These are phyloP conservation scores for Penicillium canescens DNA, from an alignment of 495 filamentous ascomycete species.

Conservation along the genomic window DNA sequence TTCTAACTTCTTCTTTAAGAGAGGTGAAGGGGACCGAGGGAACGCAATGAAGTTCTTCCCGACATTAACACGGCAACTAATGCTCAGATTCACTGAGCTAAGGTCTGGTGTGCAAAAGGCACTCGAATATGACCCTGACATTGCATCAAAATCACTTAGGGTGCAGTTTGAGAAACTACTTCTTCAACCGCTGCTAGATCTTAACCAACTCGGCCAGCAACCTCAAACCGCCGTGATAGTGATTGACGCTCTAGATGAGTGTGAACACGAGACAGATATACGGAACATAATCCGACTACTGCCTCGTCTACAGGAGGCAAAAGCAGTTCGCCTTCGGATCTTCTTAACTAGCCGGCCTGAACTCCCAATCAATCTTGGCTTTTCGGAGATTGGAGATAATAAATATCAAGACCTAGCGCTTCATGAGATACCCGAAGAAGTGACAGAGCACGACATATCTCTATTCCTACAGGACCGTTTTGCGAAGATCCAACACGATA, in stretches of 20 bases:
- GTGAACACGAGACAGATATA: constrained; percentile 40
- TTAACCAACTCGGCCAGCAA: neutral
- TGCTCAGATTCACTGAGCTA: constrained; percentile 23
- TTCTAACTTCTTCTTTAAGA: constrained; percentile 56
- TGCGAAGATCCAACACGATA: constrained; percentile 16
- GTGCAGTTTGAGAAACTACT: constrained; percentile 54
- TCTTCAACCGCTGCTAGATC: constrained; percentile 34
- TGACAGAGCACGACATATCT: constrained; percentile 30
- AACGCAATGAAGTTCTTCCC: constrained; percentile 43
- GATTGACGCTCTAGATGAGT: constrained; percentile 57
- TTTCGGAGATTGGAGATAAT: constrained; percentile 17
- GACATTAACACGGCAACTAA: constrained; percentile 45
- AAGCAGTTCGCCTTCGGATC: constrained; percentile 18
- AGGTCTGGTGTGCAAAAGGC: constrained; percentile 31
- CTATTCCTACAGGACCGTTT: constrained; percentile 28
- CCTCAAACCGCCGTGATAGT: constrained; percentile 33
- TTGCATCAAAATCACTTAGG: constrained; percentile 35
- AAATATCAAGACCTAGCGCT: constrained; percentile 27
- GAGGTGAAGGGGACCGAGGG: no score
- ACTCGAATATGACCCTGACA: constrained; percentile 33
- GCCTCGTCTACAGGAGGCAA: constrained; percentile 13
- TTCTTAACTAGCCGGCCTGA: constrained; percentile 51
- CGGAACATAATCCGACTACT: constrained; percentile 39
- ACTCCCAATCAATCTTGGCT: constrained; percentile 37
- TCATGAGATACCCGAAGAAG: constrained; percentile 19